Base-by-base conservation (phyloP, 176 grass and related monocot genomes). In the Saccharum spontaneum region DNA sequence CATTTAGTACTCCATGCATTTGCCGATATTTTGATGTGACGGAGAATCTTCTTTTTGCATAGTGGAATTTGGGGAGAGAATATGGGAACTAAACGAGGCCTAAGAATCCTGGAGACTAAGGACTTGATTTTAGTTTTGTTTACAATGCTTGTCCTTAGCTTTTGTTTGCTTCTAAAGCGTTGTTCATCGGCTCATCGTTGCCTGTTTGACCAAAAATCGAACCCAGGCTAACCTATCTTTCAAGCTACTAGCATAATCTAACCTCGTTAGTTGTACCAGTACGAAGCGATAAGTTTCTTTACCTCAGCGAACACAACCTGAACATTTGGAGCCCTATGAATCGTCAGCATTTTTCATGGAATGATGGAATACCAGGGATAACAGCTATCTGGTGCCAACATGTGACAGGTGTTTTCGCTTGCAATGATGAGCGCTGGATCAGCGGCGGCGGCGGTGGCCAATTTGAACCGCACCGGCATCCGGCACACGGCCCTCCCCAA, bases 381-480 rank as follows among this genome's bases (percentile, higher is more conserved):
- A 84, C 38, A 59, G 22, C 76, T 74, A 0, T 63, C 11, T 87
- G 1, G 0, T 44, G 40, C 14, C 75, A 66, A 62, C 55, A 46
- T 78, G 55, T 78, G 55, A 76, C 84, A 94, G 95, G 86, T 83
- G 23, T 94, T 97, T 83, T 87, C 95, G 7, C 90, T 92, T 20
- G 95, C 86, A 10, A 93, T 94, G 92, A 76, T 94, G 92, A 94
- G 92, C 40, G 88, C 90, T 0, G 90, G 92, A 62, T 92, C 90
- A 3, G 92, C 90, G 1, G 95, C 92, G 9, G 92, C 90, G 0
- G 92, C 84, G 8, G 88, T 94, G 18, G 79, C 88, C 5, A 91
- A 97, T 31, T 37, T 97, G 82, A 94, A 97, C 78, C 92, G 92
- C 72, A 91, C 89, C 4, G 92, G 92, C 18, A 82, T 97, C 82